Conservation (phyloP, 2,329 filamentous ascomycete species). For the Colletotrichum brevisporum region DNA sequence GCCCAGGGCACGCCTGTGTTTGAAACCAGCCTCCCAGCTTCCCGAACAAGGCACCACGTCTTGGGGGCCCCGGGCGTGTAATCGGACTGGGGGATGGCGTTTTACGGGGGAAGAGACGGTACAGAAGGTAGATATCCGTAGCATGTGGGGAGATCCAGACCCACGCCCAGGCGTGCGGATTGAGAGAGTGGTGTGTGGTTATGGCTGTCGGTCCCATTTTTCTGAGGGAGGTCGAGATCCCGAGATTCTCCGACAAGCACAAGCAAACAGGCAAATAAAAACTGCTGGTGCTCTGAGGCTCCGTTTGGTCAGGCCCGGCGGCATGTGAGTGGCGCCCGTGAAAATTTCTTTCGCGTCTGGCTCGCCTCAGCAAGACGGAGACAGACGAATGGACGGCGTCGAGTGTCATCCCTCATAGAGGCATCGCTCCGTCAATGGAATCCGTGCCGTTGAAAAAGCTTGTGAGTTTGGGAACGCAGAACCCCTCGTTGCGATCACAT, state of each 20-base stretch:
- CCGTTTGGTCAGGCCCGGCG: slow-evolving; percentile 26
- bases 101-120: slow-evolving; percentile 18
- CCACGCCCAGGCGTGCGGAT: slow-evolving; percentile 30
- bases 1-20: slow-evolving; percentile 34
- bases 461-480: slow-evolving; percentile 25
- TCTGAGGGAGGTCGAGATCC: slow-evolving; percentile 34
- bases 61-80: slow-evolving; percentile 11
- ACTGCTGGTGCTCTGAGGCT: slow-evolving; percentile 18
- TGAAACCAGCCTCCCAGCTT: slow-evolving; percentile 39
- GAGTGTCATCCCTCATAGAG: slow-evolving; percentile 20
- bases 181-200: slow-evolving; percentile 21
- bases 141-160: slow-evolving; percentile 29
- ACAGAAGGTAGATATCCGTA: slow-evolving; percentile 23
- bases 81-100: slow-evolving; percentile 26
- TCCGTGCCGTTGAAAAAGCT: slow-evolving; percentile 18
- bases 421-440: slow-evolving; percentile 6
- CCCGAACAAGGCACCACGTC: slow-evolving; percentile 28
- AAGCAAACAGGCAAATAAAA: slow-evolving; percentile 32
- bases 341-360: slow-evolving; percentile 25
- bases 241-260: slow-evolving; percentile 38
- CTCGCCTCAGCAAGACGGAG: slow-evolving; percentile 33
- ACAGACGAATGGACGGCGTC: slow-evolving; percentile 27
- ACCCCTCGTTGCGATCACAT: slow-evolving; percentile 38
- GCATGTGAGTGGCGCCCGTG: slow-evolving; percentile 32
- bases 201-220: slow-evolving; percentile 24